phyloP scores from a whole-genome alignment of 345 rosid genomes.

The Eucalyptus guilfoylei region DNA sequence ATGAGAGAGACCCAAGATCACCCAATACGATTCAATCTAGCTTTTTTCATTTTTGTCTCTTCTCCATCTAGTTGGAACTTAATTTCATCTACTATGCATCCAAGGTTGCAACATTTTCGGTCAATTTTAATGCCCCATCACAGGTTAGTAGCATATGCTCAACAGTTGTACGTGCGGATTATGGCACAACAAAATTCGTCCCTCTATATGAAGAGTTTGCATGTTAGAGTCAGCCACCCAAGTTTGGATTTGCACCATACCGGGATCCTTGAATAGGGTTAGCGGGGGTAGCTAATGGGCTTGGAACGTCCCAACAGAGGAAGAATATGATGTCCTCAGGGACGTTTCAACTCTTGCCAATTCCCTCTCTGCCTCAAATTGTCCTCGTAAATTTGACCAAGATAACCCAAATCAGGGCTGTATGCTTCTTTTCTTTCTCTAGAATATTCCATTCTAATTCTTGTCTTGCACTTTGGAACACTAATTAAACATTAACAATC shows the following conservation, averaged over 20 bases:
- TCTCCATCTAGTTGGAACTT: neutral
- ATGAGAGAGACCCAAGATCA: too few relatives aligned
- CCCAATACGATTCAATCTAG: too few relatives aligned
- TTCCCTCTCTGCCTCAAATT: neutral
- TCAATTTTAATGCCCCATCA: neutral
- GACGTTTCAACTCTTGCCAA: neutral
- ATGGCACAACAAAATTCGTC: neutral
- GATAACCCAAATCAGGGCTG: neutral
- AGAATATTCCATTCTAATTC: neutral
- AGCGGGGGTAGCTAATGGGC: neutral
- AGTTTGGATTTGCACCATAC: neutral
- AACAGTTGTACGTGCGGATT: neutral
- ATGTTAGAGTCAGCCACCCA: neutral
- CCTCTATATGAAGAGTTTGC: neutral
- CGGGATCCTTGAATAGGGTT: neutral
- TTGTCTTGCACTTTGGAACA: neutral
- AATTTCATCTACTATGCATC: neutral
- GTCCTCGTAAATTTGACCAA: neutral
- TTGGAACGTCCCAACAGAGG: neutral
- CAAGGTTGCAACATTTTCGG: neutral
- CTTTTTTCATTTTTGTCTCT: fast-evolving
- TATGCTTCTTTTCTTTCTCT: neutral
- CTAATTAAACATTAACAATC: too few relatives aligned
- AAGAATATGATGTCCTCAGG: neutral
- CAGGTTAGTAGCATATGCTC: neutral